These are phyloP conservation scores for Hypoxylon crocopeplum DNA, from an alignment of 495 filamentous ascomycete species.

Conservation along the genomic window DNA sequence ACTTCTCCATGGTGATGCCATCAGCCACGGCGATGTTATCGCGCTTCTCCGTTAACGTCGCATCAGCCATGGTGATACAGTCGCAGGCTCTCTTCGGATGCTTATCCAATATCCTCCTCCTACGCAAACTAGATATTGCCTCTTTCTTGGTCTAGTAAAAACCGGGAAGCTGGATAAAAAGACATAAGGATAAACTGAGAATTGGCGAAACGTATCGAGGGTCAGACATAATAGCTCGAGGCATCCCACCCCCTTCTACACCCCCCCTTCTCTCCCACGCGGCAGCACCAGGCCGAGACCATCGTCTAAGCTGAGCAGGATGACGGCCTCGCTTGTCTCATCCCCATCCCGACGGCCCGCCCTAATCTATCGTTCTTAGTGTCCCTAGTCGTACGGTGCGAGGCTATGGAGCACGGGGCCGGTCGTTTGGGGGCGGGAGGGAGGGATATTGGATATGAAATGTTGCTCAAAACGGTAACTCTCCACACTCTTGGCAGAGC, in stretches of 20 bases:
- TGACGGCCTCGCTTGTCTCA: conserved; percentile 12
- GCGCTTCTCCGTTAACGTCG: conserved; percentile 18
- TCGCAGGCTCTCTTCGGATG: conserved; percentile 3
- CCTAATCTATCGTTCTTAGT: conserved; percentile 21
- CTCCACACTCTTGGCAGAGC: conserved; percentile 32
- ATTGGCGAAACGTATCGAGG: conserved; percentile 12
- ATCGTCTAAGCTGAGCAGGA: conserved; percentile 12
- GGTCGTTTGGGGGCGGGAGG: not conserved
- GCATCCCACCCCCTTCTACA: conserved; percentile 1
- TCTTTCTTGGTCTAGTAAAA: conserved; percentile 18
- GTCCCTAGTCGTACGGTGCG: conserved; percentile 34
- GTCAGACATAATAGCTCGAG: conserved; percentile 3
- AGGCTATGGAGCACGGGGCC: conserved; percentile 21
- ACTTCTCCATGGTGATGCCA: conserved; percentile 46
- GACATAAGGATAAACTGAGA: conserved; percentile 31
- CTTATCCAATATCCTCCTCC: conserved; percentile 19
- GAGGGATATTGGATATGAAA: conserved; percentile 20
- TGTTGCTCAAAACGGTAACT: conserved; percentile 30
- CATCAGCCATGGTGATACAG: conserved; percentile 28
- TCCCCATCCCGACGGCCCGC: conserved; percentile 27
- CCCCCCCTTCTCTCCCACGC: conserved; percentile 1
- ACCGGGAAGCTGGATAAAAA: conserved; percentile 31
- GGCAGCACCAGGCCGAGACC: conserved; percentile 13
- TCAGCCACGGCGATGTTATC: conserved; percentile 10
- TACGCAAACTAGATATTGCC: conserved; percentile 16